Evolutionary conservation across 2,329 filamentous ascomycete species (phyloP), one percentile per base, ranked within the genome.

Genomic region (Xylaria arbuscula): DNA sequence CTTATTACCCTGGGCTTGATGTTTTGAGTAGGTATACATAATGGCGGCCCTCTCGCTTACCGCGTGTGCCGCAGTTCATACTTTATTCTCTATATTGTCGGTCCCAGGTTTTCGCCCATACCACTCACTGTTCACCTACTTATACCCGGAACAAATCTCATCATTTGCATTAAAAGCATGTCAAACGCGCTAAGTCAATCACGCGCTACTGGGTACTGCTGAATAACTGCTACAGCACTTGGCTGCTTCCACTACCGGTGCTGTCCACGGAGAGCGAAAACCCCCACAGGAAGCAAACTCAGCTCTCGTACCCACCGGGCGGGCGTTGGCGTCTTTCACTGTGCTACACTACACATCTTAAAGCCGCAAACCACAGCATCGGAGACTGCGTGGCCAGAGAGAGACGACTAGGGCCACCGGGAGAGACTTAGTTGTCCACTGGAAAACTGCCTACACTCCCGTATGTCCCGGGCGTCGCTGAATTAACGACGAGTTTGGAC

Each of bases 351-450:
- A 17, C 53, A 24, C 24, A 13, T 42, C 32, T 42, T 65, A 50
- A 40, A 51, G 15, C 53, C 50, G 60, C 65, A 51, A 66, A 55
- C 56, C 50, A 36, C 64, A 42, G 45, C 13, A 19, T 48, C 57
- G 47, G 64, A 59, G 61, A 67, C 68, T 57, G 62, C 61, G 62
- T 61, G 57, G 61, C 64, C 55, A 62, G 51, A 24, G 28, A 64
- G 57, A 34, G 36, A 61, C 54, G 24, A 64, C 55, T 17, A 42
- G 63, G 51, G 40, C 48, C 56, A 32, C 19, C 60, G n/a, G 50
- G 34, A 40, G 54, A 45, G 13, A 56, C 34, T 42, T 19, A 32
- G 22, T 28, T 17, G 40, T 7, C 32, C 42, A 66, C 40, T 45
- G 40, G 40, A 45, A 8, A 17, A 45, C 40, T 13, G n/a, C 40